phyloP scores from a whole-genome alignment of 1,284 basidiomycete genomes.

The Ustilago curta region DNA sequence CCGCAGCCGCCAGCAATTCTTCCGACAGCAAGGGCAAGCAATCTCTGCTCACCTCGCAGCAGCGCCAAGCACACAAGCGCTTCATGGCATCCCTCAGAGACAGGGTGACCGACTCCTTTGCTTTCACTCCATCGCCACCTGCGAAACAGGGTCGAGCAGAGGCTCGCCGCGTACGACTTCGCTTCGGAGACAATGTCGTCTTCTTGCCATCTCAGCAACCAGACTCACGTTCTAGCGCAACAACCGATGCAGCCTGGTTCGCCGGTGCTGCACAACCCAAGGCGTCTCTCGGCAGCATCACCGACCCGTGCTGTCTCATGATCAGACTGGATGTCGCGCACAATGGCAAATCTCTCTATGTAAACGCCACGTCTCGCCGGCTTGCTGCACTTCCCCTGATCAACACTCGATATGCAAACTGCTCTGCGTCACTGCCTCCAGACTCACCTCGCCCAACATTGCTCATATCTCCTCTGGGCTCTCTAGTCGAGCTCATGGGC shows the following conservation, averaged over 20 bases:
- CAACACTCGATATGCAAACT: conserved; percentile 8
- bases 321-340: conserved; percentile 10
- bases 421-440: not conserved
- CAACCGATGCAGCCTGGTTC: conserved; percentile 16
- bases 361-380: conserved; percentile 11
- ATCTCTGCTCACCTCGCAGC: conserved; percentile 20
- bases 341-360: conserved; percentile 4
- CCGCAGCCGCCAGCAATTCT: conserved; percentile 4
- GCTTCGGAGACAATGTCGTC: conserved; percentile 18
- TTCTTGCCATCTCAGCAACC: conserved; percentile 16
- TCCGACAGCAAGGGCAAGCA: conserved; percentile 23
- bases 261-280: not conserved
- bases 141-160: not conserved
- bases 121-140: not conserved
- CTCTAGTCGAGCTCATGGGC: conserved; percentile 11
- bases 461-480: conserved; percentile 23
- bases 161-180: not conserved
- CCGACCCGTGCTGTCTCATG: conserved; percentile 13
- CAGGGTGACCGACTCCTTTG: conserved; percentile 11
- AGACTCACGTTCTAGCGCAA: not conserved
- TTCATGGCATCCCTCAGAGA: conserved; percentile 22
- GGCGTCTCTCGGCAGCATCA: not conserved
- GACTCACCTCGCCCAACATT: conserved; percentile 1
- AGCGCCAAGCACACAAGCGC: conserved; percentile 25
- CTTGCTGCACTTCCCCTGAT: conserved; percentile 23